Base-by-base conservation (phyloP, 2,329 filamentous ascomycete genomes). In the Verticillium nonalfalfae region DNA sequence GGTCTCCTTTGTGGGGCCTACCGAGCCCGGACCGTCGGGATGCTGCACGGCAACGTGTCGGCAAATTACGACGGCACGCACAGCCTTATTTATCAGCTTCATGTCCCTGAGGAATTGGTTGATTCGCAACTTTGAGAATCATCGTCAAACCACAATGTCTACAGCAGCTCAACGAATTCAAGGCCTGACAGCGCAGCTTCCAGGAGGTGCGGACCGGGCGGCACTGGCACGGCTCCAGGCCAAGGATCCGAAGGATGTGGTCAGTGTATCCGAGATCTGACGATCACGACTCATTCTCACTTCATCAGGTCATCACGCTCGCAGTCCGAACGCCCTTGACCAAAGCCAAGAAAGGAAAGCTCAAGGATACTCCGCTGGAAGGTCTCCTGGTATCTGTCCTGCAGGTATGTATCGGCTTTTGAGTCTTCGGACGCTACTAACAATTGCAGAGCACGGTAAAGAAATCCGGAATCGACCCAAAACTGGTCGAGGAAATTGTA, bases 191-290 rank as follows among this genome's bases (percentile, higher is more conserved):
- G 35, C 56, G 7, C 56, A 58, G 36, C 56, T 58, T 21, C 13
- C 36, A 5, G 36, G 36, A 14, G n/a, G 35, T 45, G 56, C 18
- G 2, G 56, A 58, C n/a, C 14, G 15, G 5, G 35, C n/a, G 15
- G 56, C 56, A 3, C 13, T n/a, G 18, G 56, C 36, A 13, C 56
- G 55, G 61, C 97, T 93, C 72, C 93, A 91, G 61, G 87, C 91
- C 68, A 93, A 98, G 81, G 95, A 96, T 76, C 86, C 93, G 68
- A 94, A 98, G 74, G 95, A 99, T 80, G 84, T 99, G 60, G 95
- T 58, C 14, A 40, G 36, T 55, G 26, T 14, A 7, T 9, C 45
- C n/a, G 3, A 21, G 9, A 34, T 56, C 26, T 56, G 26, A 18
- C 13, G 26, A n/a, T n/a, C 0, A 11, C 10, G 31, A 15, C 11